Evolutionary conservation across 768 basidiomycete species (phyloP), one percentile per base, ranked within the genome.

Genomic region (Leucosporidium scottii): DNA sequence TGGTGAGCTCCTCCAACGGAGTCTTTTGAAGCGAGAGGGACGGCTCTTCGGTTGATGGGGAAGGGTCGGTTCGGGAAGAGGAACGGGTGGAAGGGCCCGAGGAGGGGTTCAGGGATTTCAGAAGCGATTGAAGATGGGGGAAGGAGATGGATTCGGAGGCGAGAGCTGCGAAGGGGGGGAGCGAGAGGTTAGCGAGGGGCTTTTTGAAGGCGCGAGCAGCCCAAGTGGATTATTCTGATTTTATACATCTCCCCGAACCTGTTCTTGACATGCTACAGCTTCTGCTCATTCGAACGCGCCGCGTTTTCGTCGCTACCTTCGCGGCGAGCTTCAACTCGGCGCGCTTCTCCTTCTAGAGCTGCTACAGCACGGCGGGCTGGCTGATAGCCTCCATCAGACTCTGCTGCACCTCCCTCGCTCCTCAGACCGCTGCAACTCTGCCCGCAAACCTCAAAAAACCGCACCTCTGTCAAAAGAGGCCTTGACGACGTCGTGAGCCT

Each of bases 41-140:
- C 3, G 72, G 59, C 3, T 71, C 78, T 21, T 77, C 74, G n/a
- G 81, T 77, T n/a, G 77, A 72, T 21, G 73, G 70, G 76, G 28
- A 76, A 76, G n/a, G n/a, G n/a, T 67, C 77, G 78, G 49, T 79
- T 83, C 49, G 79, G 20, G 77, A 65, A 25, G 75, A 67, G 4
- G 79, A 79, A 48, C 82, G 81, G 5, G 84, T 83, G n/a, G 88
- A 87, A 9, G 75, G 70, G 0, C 87, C 85, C 58, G 84, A 80
- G 5, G 83, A 79, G n/a, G 87, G 85, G 23, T 83, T 82, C 47
- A 94, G 81, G 27, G 87, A 87, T 1, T 82, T 76, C 55, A 97
- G 77, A 23, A 98, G 81, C 10, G 85, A 81, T 25, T 80, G 78
- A 15, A 98, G 82, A 75, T 87, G 83, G 9, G 84, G 81, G 55